phyloP scores from a whole-genome alignment of 2,329 filamentous ascomycete species.

The Fonsecaea pedrosoi region DNA sequence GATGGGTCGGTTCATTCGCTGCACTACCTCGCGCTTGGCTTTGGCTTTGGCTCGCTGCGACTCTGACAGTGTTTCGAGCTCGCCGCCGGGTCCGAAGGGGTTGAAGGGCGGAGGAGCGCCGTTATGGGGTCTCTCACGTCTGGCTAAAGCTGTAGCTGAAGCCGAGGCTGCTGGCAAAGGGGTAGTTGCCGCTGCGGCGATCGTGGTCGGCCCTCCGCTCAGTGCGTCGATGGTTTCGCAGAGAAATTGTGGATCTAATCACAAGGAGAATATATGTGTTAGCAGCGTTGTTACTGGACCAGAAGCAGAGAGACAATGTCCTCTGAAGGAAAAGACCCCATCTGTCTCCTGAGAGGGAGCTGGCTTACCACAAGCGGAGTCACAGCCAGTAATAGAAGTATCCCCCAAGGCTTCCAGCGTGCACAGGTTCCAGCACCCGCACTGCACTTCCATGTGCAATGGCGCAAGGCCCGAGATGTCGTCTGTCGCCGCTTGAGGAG shows the following conservation, averaged over 20 bases:
- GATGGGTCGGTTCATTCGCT: background rate
- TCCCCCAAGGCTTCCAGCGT: slow-evolving; percentile 2
- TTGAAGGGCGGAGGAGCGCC: background rate
- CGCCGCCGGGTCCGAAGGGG: background rate
- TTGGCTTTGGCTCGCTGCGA: background rate
- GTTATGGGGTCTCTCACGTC: background rate
- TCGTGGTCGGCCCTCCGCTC: background rate
- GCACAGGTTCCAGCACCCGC: slow-evolving; percentile 6
- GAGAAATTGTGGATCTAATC: background rate
- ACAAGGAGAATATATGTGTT: background rate
- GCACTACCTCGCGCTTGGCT: background rate
- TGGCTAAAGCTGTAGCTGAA: background rate
- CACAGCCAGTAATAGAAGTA: background rate
- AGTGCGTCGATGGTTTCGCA: background rate
- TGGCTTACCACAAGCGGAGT: background rate
- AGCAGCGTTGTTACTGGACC: background rate
- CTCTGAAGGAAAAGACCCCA: background rate
- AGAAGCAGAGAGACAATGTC: background rate
- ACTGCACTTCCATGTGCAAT: slow-evolving; percentile 4
- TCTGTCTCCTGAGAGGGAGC: background rate
- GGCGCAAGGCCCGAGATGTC: background rate
- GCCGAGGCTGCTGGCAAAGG: background rate
- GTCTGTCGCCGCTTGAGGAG: background rate
- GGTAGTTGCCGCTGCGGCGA: background rate
- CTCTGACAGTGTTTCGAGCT: background rate